Conservation (phyloP, 1,284 basidiomycete genomes). For the Prillingera fragicola region DNA sequence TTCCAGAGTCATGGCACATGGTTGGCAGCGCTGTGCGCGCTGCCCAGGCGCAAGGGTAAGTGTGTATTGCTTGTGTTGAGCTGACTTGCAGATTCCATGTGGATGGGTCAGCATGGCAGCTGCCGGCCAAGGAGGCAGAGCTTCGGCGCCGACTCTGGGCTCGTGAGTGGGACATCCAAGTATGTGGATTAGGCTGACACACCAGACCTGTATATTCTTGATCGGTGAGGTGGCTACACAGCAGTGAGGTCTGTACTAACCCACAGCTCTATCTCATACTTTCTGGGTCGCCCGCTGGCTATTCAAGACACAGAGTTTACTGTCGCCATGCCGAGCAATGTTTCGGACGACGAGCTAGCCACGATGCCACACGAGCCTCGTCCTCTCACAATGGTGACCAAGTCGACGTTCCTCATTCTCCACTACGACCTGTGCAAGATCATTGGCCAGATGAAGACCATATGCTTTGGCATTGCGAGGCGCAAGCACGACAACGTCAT, state of each 20-base stretch:
- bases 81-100: conserved; percentile 26
- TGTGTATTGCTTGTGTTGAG: background rate
- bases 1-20: conserved; percentile 33
- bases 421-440: conserved; percentile 28
- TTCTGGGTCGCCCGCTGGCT: conserved; percentile 32
- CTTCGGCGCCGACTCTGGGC: conserved; percentile 32
- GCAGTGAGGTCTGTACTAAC: background rate
- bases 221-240: conserved; percentile 16
- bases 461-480: conserved; percentile 27
- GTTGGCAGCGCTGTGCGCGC: conserved; percentile 24
- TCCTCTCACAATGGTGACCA: conserved; percentile 23
- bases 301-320: conserved; percentile 31
- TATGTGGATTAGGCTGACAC: conserved; percentile 5
- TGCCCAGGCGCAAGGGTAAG: conserved; percentile 34
- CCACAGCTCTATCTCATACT: conserved; percentile 30
- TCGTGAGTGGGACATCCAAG: conserved; percentile 16
- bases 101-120: conserved; percentile 30
- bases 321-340: conserved; percentile 23
- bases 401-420: conserved; percentile 32
- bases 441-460: conserved; percentile 25
- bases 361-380: conserved; percentile 8
- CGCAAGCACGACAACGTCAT: conserved; percentile 25
- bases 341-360: conserved; percentile 24
- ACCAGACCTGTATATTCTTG: conserved; percentile 28
- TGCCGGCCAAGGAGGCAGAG: conserved; percentile 27